Evolutionary conservation across 441 rosid genomes (phyloP), one percentile per base, ranked within the genome.

Genomic region (Daphne laureola): DNA sequence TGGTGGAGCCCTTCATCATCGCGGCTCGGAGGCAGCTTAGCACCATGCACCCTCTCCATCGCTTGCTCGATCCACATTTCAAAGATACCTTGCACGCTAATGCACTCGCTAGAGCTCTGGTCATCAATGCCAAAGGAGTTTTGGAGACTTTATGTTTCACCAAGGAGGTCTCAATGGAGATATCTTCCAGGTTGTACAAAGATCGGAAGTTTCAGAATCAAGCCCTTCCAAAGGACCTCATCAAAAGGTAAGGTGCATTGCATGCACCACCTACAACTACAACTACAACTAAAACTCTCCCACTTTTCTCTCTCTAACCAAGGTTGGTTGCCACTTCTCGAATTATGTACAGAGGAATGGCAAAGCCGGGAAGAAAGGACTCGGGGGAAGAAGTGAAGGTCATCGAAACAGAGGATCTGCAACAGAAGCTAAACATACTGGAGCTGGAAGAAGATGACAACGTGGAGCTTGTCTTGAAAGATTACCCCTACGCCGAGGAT

Each of bases 401-500:
- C 14, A 15, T 3, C 47, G 16, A 45, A 5, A 2, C 4, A 8
- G 41, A 43, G 8, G 12, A 14, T 31, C 51, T 50, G 18, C n/a
- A n/a, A n/a, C n/a, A n/a, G n/a, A 56, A 56, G 9, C 35, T 59
- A 12, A 50, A 49, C 16, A 50, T 17, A 18, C 23, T 27, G 14
- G 64, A 59, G 35, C 51, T 43, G 12, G 52, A 31, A 1, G 35
- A 31, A 16, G 44, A 50, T 3, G 51, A 59, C 14, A 36, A 56
- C 51, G 13, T 62, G 18, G 25, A 23, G 21, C 17, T 62, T 3
- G 38, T 17, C 13, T 16, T 62, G 7, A 47, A 71, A 26, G 89
- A 85, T 59, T 82, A 80, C 63, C 93, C 93, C 13, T 85, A 82
- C 56, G 89, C 76, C 49, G 68, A 72, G 48, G 89, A 82, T 42